Conservation (phyloP, 83 land plant genomes). For the Diphasiastrum complanatum region DNA sequence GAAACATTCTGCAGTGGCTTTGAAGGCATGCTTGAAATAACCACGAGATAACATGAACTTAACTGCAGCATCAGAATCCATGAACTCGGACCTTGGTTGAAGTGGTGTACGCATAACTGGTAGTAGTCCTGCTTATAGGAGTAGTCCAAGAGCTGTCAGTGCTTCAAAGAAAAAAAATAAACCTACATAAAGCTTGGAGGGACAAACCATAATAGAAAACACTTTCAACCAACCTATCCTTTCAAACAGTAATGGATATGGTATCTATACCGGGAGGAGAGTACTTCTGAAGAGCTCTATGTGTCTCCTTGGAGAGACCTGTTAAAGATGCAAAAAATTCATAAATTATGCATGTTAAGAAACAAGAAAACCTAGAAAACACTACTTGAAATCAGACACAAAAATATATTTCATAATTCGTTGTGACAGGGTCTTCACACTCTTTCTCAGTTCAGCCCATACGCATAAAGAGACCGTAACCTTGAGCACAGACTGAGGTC, state of each 20-base stretch:
- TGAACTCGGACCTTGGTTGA: conserved; percentile 38
- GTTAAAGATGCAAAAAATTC: conserved; percentile 21
- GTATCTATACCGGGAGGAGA: conserved; percentile 44
- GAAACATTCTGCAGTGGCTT: not conserved
- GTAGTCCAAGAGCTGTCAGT: not conserved
- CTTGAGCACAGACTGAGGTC: too few relatives aligned
- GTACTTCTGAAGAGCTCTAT: conserved; percentile 53
- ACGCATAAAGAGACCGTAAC: too few relatives aligned
- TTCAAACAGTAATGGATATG: not conserved
- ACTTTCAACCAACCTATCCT: too few relatives aligned
- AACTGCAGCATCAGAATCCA: conserved; percentile 42
- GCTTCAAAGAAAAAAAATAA: not conserved
- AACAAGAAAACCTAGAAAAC: not conserved
- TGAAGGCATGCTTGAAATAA: conserved; percentile 48
- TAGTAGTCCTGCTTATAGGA: conserved; percentile 38
- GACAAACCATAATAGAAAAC: not conserved
- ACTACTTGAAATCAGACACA: too few relatives aligned
- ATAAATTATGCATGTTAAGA: not conserved
- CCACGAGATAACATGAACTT: conserved; percentile 44
- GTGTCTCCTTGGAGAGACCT: conserved; percentile 73
- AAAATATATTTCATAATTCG: too few relatives aligned
- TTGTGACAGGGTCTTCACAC: too few relatives aligned
- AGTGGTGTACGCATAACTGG: conserved; percentile 51
- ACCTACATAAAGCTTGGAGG: conserved; percentile 1
- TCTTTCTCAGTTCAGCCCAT: too few relatives aligned